Percentiles rank a stretch among this genome's conserved stretches.
Evolutionary conservation across 768 basidiomycete genomes (phyloP).

Genomic region (Mycena sanguinolenta): DNA sequence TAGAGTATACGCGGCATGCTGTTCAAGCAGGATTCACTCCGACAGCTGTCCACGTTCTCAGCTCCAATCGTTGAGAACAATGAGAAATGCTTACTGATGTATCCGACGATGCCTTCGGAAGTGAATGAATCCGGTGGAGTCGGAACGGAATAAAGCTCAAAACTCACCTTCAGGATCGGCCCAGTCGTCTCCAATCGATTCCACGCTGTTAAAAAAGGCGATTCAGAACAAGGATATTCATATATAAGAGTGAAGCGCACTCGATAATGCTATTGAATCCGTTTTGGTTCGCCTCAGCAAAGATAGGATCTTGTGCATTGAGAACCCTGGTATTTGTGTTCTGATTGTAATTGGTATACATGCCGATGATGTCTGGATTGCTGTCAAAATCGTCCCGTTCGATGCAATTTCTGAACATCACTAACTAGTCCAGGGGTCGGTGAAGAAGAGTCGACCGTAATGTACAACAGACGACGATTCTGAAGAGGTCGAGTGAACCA

Average conservation of each 20-base stretch:
- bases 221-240: neutral
- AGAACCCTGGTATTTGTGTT: constrained; percentile 46
- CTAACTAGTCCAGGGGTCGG: constrained; percentile 48
- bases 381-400: too few relatives aligned
- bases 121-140: neutral
- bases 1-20: too few relatives aligned
- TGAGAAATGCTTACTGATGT: constrained; percentile 39
- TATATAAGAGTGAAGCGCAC: constrained; percentile 30
- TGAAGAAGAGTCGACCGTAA: constrained; percentile 56
- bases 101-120: constrained; percentile 39
- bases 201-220: constrained; percentile 36
- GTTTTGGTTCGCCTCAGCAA: constrained; percentile 39
- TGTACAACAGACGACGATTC: constrained; percentile 45
- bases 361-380: constrained; percentile 40
- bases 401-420: too few relatives aligned
- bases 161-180: constrained; percentile 39
- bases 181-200: constrained; percentile 46
- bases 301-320: constrained; percentile 49
- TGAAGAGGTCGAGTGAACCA: constrained; percentile 48
- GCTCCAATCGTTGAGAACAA: neutral
- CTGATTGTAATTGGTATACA: constrained; percentile 45
- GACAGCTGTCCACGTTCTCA: constrained; percentile 39
- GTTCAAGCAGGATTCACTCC: constrained; percentile 42
- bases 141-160: neutral
- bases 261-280: constrained; percentile 47